Conservation (phyloP, 331 rosid genomes). For the Spiraea crenata region DNA sequence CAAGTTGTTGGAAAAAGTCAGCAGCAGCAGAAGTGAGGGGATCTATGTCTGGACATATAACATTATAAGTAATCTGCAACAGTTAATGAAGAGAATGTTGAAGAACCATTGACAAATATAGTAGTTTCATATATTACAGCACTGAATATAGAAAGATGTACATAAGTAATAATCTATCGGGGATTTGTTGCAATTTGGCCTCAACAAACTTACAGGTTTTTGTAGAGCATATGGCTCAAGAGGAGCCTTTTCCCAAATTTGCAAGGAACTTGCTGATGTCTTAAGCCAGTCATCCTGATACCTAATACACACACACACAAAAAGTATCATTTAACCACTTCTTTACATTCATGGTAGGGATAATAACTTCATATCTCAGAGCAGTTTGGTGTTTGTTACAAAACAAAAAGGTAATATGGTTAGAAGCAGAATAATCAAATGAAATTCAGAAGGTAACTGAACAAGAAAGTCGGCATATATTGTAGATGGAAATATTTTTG, state of each 20-base stretch:
- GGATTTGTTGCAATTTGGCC: conserved; percentile 19
- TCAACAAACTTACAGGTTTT: conserved; percentile 67
- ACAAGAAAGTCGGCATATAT: neutral
- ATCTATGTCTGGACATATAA: conserved; percentile 92
- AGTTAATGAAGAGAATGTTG: conserved; percentile 27
- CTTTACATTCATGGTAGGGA: neutral
- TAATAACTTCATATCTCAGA: neutral
- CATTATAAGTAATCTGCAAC: conserved; percentile 76
- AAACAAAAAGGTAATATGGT: neutral
- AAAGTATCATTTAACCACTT: conserved; percentile 11
- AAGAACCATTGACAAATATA: conserved; percentile 19
- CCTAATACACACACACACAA: conserved; percentile 31
- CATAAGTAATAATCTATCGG: conserved; percentile 8
- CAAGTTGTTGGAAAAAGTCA: conserved; percentile 96
- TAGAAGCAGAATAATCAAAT: neutral
- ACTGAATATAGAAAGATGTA: conserved; percentile 13
- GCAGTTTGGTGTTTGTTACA: no score
- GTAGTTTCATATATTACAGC: conserved; percentile 16
- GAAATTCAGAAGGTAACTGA: neutral
- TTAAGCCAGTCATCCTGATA: conserved; percentile 99
- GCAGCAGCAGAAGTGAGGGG: conserved; percentile 91
- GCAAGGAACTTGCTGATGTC: conserved; percentile 75
- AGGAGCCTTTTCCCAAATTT: conserved; percentile 98
- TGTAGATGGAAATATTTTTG: neutral
- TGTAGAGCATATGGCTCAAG: conserved; percentile 89